Evolutionary conservation across 306 rosid genomes (phyloP), one percentile per base, ranked within the genome.

Genomic region (Lotus japonicus): DNA sequence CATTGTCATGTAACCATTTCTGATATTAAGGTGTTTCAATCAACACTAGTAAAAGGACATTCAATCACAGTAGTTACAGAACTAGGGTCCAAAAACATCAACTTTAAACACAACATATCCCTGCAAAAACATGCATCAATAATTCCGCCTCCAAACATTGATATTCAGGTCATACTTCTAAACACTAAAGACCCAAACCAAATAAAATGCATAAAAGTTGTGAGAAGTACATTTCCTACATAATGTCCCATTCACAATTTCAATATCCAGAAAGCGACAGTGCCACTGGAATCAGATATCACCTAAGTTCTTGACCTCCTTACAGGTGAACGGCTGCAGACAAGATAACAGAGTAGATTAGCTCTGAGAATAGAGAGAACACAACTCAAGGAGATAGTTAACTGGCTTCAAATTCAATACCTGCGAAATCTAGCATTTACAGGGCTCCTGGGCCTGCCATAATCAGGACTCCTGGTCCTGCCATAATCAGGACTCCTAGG

Each of bases 281-380:
- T 54, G 31, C 67, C 55, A 16, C 68, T 3, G 4, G 12, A 62
- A 64, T 50, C 43, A 19, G 63, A 21, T 15, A 16, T 42, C 9
- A 2, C 36, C 44, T 82, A 88, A 5, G 89, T 81, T 77, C 96
- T 77, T 19, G 87, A 84, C 82, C 95, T 83, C 64, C 86, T 76
- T 9, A 83, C 39, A 7, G 97, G 95, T 0, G 97, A 84, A 35
- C 91, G 87, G 68, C 97, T 91, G 89, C 10, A 75, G 52, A 69
- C 19, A 46, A 21, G n/a, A 45, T 39, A 64, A 18, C 15, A 12
- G 3, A 44, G 15, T 13, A 66, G 41, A 14, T 55, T 11, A 58
- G 41, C 38, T 43, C 11, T 2, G 0, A 51, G 26, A 15, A 19
- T 14, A 53, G 38, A 74, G 38, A 74, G 2, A 26, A 35, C 39